These are phyloP conservation scores for Mrakia hoshinonis DNA, from an alignment of 768 basidiomycete species.

Conservation along the genomic window DNA sequence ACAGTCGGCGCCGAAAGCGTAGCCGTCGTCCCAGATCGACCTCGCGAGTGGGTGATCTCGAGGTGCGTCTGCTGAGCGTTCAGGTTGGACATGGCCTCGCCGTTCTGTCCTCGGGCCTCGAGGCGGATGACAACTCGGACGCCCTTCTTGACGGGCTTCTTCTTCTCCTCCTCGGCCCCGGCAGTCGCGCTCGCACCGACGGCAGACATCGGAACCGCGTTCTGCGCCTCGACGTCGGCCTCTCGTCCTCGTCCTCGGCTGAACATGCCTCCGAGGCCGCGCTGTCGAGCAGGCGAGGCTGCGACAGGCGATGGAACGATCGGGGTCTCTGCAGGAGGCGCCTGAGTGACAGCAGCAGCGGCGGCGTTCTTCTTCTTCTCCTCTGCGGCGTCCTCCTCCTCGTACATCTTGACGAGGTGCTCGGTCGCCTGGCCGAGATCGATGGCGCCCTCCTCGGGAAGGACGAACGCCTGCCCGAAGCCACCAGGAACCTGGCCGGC, in stretches of 20 bases:
- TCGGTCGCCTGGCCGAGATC: conserved; percentile 68
- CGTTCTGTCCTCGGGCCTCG: conserved; percentile 69
- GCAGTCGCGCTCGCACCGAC: not conserved
- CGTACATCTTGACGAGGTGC: conserved; percentile 7
- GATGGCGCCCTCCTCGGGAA: conserved; percentile 69
- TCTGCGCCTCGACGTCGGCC: conserved; percentile 34
- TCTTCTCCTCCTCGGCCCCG: conserved; percentile 36
- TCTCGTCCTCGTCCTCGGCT: conserved; percentile 32
- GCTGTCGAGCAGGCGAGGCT: not conserved
- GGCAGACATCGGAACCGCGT: conserved; percentile 32
- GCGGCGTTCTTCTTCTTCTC: conserved; percentile 31
- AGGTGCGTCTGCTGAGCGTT: conserved; percentile 88
- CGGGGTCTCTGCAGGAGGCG: not conserved
- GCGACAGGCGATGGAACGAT: too few relatives aligned
- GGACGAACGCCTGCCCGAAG: conserved; percentile 61
- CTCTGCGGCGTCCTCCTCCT: conserved; percentile 36
- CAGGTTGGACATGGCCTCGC: conserved; percentile 48
- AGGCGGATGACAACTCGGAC: conserved; percentile 70
- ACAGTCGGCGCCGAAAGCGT: not conserved
- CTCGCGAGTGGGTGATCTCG: conserved; percentile 51
- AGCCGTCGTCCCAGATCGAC: not conserved
- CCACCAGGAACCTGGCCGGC: conserved; percentile 68
- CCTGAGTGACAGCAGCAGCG: too few relatives aligned
- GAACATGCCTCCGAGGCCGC: not conserved
- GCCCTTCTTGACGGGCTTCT: conserved; percentile 45